These are phyloP conservation scores for Physcomitrellopsis africana DNA, from an alignment of 225 moss, liverwort and hornwort genomes.

Conservation along the genomic window DNA sequence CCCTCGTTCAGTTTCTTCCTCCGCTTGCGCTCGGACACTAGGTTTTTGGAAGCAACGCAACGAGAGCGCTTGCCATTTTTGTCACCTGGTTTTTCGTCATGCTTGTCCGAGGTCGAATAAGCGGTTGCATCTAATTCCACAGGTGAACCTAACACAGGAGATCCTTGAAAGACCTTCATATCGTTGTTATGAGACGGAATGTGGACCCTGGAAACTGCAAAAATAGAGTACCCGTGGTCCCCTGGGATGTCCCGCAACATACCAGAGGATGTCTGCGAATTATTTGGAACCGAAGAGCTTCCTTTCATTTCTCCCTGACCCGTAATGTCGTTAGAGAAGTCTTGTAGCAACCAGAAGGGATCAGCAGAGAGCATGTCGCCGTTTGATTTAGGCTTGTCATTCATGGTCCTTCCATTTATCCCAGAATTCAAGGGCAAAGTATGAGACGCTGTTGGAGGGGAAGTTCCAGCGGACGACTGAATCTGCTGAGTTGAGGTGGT, in stretches of 20 bases:
- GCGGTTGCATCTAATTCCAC: constrained; percentile 12
- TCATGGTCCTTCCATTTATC: constrained; percentile 22
- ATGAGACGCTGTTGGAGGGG: neutral
- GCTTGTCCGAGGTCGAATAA: constrained; percentile 37
- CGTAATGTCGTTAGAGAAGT: constrained; percentile 18
- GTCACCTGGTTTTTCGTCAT: constrained; percentile 27
- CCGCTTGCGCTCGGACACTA: constrained; percentile 70
- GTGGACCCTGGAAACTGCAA: neutral
- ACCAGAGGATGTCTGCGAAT: neutral
- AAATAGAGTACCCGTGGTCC: neutral
- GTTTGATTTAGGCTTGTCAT: constrained; percentile 30
- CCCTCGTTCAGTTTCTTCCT: constrained; percentile 73
- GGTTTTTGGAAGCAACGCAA: constrained; percentile 59
- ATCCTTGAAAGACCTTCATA: constrained; percentile 9
- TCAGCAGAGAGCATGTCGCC: constrained; percentile 29
- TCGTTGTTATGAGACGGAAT: too few relatives aligned
- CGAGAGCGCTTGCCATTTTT: constrained; percentile 43
- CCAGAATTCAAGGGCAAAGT: neutral
- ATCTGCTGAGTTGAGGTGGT: constrained; percentile 4
- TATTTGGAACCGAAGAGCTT: constrained; percentile 19
- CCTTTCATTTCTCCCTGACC: constrained; percentile 26
- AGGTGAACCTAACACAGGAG: constrained; percentile 29
- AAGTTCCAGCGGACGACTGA: neutral
- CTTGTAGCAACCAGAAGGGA: constrained; percentile 53
- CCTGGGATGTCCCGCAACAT: constrained; percentile 30